phyloP scores from a whole-genome alignment of 108 stramenopile species.

The Parietichytrium sp. region DNA sequence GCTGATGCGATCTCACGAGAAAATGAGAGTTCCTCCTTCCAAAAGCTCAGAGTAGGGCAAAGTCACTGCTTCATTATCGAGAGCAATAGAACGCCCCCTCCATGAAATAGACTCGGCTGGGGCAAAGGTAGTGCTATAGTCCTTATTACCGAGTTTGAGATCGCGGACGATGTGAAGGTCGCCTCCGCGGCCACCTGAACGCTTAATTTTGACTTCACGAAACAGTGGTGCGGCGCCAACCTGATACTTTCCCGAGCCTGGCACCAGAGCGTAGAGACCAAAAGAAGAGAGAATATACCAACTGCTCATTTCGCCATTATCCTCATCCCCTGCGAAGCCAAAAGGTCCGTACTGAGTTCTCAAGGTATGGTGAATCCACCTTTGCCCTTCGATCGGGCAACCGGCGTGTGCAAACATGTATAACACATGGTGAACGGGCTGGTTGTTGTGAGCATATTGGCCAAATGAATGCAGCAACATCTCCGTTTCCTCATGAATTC shows the following conservation, averaged over 20 bases:
- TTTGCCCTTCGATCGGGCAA: neutral
- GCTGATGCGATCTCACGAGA: too few relatives aligned
- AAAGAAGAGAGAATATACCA: conserved; percentile 46
- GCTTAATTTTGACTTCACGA: neutral
- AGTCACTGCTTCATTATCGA: conserved; percentile 1
- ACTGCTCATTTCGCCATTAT: conserved; percentile 51
- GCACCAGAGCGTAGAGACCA: conserved; percentile 38
- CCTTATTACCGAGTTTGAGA: neutral
- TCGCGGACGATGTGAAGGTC: neutral
- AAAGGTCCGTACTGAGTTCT: conserved; percentile 41
- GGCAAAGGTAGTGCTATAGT: neutral
- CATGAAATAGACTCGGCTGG: neutral
- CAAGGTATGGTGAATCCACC: conserved; percentile 23
- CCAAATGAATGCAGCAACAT: conserved; percentile 49
- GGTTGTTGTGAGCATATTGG: conserved; percentile 55
- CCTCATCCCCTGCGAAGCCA: conserved; percentile 51
- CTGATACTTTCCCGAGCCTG: conserved; percentile 40
- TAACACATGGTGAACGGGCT: conserved; percentile 48
- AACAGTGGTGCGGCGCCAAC: conserved; percentile 12
- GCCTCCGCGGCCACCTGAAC: neutral
- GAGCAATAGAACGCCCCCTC: neutral
- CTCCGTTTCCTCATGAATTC: conserved; percentile 50
- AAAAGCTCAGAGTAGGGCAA: conserved; percentile 14
- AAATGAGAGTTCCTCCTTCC: neutral
- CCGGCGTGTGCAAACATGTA: conserved; percentile 40